A percentile compares a stretch with the other conserved stretches of the same genome.
phyloP scores from a whole-genome alignment of 2,329 filamentous ascomycete genomes.

The Sporothrix inflata region DNA sequence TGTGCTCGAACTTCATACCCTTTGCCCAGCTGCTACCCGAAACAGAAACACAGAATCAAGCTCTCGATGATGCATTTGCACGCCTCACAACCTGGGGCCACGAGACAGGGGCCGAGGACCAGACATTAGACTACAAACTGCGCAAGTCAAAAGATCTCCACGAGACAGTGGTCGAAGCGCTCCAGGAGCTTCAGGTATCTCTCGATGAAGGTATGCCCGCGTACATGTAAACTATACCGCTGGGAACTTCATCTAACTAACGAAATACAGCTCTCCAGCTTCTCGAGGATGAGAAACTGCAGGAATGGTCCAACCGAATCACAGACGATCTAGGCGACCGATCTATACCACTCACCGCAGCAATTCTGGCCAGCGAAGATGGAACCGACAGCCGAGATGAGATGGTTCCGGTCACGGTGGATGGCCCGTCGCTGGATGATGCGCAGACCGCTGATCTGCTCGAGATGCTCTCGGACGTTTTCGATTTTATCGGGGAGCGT shows the following conservation, averaged over 20 bases:
- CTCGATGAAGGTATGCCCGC: slow-evolving; percentile 29
- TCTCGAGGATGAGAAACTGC: slow-evolving; percentile 22
- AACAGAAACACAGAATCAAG: slow-evolving; percentile 17
- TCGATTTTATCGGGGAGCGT: slow-evolving; percentile 22
- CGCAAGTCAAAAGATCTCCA: slow-evolving; percentile 31
- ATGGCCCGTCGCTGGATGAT: neutral
- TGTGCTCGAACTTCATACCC: slow-evolving; percentile 25
- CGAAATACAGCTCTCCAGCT: slow-evolving; percentile 25
- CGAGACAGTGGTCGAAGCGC: slow-evolving; percentile 25
- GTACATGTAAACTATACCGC: neutral
- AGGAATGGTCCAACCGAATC: slow-evolving; percentile 20
- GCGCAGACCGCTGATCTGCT: neutral
- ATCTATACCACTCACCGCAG: neutral
- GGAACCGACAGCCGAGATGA: neutral
- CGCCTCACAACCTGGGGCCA: slow-evolving; percentile 32
- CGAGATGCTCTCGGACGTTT: neutral
- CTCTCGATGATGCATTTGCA: slow-evolving; percentile 29
- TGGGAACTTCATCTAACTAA: neutral
- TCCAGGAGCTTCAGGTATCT: slow-evolving; percentile 28
- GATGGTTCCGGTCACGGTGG: neutral
- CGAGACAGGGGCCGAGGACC: slow-evolving; percentile 31
- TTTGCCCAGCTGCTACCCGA: slow-evolving; percentile 26
- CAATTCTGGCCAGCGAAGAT: neutral
- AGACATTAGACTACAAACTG: slow-evolving; percentile 31
- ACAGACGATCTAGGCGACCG: neutral